Evolutionary conservation across 345 rosid genomes (phyloP).

Genomic region (Eucalyptus victrix): DNA sequence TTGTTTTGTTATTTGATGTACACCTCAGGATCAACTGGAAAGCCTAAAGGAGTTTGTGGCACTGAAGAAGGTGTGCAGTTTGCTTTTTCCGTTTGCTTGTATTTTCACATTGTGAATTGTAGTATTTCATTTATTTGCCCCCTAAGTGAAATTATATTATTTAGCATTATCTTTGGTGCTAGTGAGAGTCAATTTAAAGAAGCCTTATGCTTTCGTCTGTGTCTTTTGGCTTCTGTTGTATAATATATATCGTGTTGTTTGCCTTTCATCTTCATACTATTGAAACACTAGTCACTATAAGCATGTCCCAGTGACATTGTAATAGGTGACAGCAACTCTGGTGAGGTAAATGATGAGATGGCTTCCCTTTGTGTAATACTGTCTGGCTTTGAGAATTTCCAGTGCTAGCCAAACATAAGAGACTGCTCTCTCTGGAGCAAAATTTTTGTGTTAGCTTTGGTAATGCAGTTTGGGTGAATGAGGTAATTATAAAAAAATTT

Average conservation of each 20-base stretch:
- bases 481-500: neutral
- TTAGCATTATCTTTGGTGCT: neutral
- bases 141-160: neutral
- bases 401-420: neutral
- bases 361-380: neutral
- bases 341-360: neutral
- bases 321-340: neutral
- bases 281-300: neutral
- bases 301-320: neutral
- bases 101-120: neutral
- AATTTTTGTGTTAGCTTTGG: neutral
- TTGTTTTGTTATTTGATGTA: slow-evolving; percentile 73
- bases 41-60: slow-evolving; percentile 89
- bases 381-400: neutral
- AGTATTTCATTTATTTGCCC: neutral
- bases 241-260: neutral
- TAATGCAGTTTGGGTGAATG: neutral
- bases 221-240: neutral
- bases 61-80: slow-evolving; percentile 63
- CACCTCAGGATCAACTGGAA: slow-evolving; percentile 93
- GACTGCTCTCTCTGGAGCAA: neutral
- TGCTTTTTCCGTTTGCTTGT: neutral
- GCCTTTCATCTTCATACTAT: neutral
- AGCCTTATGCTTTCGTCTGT: neutral
- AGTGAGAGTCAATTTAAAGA: neutral